A percentile compares a stretch with the other conserved stretches of the same genome.
phyloP scores from a whole-genome alignment of 495 filamentous ascomycete species.

The Penicillium salamii region DNA sequence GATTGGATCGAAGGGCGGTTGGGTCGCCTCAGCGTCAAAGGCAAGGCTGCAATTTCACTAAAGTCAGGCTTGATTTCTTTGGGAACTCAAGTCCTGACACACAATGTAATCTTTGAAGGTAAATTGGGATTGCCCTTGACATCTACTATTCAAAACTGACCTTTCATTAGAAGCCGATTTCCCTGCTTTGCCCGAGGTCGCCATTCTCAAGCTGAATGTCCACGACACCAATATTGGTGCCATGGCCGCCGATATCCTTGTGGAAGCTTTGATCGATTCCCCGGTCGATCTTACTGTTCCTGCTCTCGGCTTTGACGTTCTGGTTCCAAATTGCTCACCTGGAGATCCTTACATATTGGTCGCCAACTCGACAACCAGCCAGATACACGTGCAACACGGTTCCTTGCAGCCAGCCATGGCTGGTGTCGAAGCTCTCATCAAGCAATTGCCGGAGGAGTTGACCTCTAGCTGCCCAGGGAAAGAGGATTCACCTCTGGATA shows the following conservation, averaged over 20 bases:
- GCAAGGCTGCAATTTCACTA: slow-evolving; percentile 64
- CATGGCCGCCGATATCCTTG: slow-evolving; percentile 73
- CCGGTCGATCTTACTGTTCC: slow-evolving; percentile 73
- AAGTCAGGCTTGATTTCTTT: slow-evolving; percentile 76
- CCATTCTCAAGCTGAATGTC: slow-evolving; percentile 73
- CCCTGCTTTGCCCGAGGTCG: slow-evolving; percentile 72
- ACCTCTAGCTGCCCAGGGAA: slow-evolving; percentile 69
- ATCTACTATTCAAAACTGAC: slow-evolving; percentile 12
- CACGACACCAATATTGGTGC: slow-evolving; percentile 62
- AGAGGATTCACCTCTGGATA: slow-evolving; percentile 77
- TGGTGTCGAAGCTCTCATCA: slow-evolving; percentile 65
- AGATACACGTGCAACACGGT: slow-evolving; percentile 62
- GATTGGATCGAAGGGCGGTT: slow-evolving; percentile 84
- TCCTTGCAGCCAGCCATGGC: slow-evolving; percentile 62
- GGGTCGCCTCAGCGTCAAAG: slow-evolving; percentile 62
- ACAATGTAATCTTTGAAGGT: slow-evolving; percentile 80
- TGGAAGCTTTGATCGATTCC: slow-evolving; percentile 67
- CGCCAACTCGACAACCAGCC: slow-evolving; percentile 68
- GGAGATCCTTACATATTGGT: slow-evolving; percentile 64
- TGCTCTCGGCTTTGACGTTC: slow-evolving; percentile 74
- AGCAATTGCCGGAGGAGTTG: slow-evolving; percentile 66
- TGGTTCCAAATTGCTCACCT: slow-evolving; percentile 72
- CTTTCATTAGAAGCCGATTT: slow-evolving; percentile 53
- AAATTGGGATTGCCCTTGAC: slow-evolving; percentile 37
- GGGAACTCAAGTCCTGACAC: slow-evolving; percentile 66